Percentiles rank a stretch among this genome's conserved stretches.
Conservation (phyloP, 1,139 yeast species). For the Geotrichum citri-aurantii region DNA sequence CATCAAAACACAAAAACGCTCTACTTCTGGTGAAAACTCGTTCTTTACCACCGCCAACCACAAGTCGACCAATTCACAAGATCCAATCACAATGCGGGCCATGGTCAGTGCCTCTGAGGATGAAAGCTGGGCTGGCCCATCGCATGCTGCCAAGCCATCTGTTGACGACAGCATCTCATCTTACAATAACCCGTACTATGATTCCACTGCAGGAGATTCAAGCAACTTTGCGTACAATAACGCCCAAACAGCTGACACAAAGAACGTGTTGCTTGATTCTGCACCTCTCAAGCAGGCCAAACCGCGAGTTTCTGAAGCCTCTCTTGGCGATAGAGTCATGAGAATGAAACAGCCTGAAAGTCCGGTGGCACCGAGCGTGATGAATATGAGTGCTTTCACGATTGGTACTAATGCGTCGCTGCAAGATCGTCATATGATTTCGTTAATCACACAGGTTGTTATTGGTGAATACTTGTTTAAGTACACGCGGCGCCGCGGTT, state of each 20-base stretch:
- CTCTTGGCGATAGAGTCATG: not conserved
- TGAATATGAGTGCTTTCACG: slow-evolving; percentile 38
- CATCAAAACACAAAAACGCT: slow-evolving; percentile 20
- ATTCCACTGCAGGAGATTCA: slow-evolving; percentile 7
- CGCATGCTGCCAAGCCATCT: slow-evolving; percentile 8
- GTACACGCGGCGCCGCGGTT: slow-evolving; percentile 75
- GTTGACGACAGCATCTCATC: slow-evolving; percentile 10
- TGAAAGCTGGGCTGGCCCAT: not conserved
- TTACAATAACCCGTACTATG: slow-evolving; percentile 5
- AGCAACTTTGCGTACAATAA: not conserved
- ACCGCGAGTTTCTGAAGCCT: not conserved
- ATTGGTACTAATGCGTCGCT: slow-evolving; percentile 55
- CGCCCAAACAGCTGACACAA: not conserved
- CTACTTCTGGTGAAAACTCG: slow-evolving; percentile 1
- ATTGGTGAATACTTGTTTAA: slow-evolving; percentile 89
- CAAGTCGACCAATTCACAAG: slow-evolving; percentile 2
- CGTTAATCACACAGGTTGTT: slow-evolving; percentile 85
- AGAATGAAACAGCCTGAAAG: slow-evolving; percentile 3
- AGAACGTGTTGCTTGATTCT: slow-evolving; percentile 7
- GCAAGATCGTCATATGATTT: slow-evolving; percentile 72
- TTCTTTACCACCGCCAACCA: not conserved
- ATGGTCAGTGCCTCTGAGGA: slow-evolving; percentile 4
- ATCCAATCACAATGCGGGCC: slow-evolving; percentile 7
- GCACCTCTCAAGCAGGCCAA: slow-evolving; percentile 3
- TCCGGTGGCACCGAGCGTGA: slow-evolving; percentile 15